Evolutionary conservation across 768 basidiomycete genomes (phyloP).

Genomic region (Termitomyces sp.): DNA sequence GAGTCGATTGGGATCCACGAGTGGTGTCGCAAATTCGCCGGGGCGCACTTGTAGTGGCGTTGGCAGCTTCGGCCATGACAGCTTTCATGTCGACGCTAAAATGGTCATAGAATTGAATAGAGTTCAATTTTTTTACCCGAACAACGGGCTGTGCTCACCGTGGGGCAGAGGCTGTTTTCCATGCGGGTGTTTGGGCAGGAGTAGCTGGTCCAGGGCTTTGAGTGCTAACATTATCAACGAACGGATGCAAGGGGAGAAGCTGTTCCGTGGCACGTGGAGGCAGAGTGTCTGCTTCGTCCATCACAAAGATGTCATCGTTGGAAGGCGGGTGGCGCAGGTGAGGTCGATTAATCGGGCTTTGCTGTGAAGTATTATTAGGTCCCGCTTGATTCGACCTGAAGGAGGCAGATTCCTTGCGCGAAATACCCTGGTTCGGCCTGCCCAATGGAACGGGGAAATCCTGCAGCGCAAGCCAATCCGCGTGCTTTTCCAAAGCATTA

Average conservation of each 20-base stretch:
- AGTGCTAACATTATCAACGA: neutral
- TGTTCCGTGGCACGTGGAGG: slow-evolving; percentile 18
- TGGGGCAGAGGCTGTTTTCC: slow-evolving; percentile 46
- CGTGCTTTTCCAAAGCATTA: slow-evolving; percentile 52
- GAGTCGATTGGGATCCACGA: neutral
- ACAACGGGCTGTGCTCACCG: slow-evolving; percentile 33
- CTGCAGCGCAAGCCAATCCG: slow-evolving; percentile 64
- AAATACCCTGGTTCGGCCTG: slow-evolving; percentile 17
- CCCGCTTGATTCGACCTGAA: slow-evolving; percentile 10
- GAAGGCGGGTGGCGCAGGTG: slow-evolving; percentile 27
- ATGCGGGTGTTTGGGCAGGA: slow-evolving; percentile 27
- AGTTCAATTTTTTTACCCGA: slow-evolving; percentile 3
- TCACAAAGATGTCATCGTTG: slow-evolving; percentile 71
- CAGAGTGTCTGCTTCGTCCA: slow-evolving; percentile 58
- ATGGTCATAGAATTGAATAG: slow-evolving; percentile 3
- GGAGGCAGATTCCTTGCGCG: slow-evolving; percentile 14
- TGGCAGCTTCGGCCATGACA: slow-evolving; percentile 72
- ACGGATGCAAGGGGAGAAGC: slow-evolving; percentile 8
- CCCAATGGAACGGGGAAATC: slow-evolving; percentile 62
- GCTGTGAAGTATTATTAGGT: slow-evolving; percentile 20
- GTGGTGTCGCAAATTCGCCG: slow-evolving; percentile 3
- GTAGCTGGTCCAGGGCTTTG: neutral
- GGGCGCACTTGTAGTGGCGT: slow-evolving; percentile 2
- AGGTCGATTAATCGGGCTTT: slow-evolving; percentile 13
- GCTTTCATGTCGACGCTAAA: slow-evolving; percentile 78